Evolutionary conservation across 768 basidiomycete species (phyloP).

Genomic region (Amanita polypyramis): DNA sequence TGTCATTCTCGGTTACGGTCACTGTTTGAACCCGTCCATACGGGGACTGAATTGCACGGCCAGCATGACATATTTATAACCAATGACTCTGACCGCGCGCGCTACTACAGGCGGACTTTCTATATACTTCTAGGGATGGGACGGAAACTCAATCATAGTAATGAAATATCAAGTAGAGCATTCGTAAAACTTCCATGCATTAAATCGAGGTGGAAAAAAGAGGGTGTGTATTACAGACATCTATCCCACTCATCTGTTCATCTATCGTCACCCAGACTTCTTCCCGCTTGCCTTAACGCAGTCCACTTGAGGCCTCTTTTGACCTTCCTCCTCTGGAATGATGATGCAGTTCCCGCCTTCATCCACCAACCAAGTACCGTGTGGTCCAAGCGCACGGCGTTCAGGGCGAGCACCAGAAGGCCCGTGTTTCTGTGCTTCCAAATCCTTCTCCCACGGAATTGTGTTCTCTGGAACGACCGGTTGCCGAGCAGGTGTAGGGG

Average conservation of each 20-base stretch:
- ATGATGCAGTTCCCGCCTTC: neutral
- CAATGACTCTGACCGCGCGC: no score
- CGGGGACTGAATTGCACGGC: no score
- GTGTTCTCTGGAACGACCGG: neutral
- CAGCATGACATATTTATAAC: no score
- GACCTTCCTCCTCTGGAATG: neutral
- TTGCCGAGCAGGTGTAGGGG: neutral
- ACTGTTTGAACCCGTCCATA: no score
- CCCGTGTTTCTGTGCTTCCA: neutral
- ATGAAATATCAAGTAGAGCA: neutral
- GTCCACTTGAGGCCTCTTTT: neutral
- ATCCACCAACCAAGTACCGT: constrained; percentile 3
- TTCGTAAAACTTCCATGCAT: no score
- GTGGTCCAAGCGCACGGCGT: neutral
- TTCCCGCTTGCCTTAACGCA: neutral
- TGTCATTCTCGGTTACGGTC: neutral
- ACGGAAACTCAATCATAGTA: neutral
- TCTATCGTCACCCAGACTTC: neutral
- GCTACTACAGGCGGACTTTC: no score
- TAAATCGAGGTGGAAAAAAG: neutral
- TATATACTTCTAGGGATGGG: neutral
- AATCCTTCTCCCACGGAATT: constrained; percentile 2
- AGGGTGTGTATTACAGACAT: neutral
- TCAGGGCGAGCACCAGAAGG: neutral
- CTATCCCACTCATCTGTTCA: neutral